These are phyloP conservation scores for Vishniacozyma victoriae DNA, from an alignment of 768 basidiomycete species.

Conservation along the genomic window DNA sequence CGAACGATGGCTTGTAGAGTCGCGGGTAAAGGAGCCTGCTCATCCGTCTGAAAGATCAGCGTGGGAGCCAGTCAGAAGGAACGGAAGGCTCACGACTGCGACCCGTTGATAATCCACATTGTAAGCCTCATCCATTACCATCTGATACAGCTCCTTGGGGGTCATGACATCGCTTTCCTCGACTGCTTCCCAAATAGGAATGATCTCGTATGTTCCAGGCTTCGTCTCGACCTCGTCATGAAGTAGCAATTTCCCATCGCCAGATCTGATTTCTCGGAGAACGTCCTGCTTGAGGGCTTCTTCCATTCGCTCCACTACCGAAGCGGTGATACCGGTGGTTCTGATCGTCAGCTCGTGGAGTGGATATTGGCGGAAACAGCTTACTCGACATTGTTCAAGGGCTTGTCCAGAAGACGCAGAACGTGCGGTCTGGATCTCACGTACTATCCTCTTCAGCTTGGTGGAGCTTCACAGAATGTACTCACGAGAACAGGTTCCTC, in stretches of 20 bases:
- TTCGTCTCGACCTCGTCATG: slow-evolving; percentile 95
- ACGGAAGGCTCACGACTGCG: slow-evolving; percentile 62
- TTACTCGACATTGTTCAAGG: slow-evolving; percentile 91
- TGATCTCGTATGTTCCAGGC: slow-evolving; percentile 80
- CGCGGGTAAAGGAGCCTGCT: slow-evolving; percentile 88
- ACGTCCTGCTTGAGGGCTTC: slow-evolving; percentile 79
- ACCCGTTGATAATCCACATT: slow-evolving; percentile 83
- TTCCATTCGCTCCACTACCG: slow-evolving; percentile 88
- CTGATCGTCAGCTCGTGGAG: slow-evolving; percentile 49
- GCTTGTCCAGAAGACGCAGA: slow-evolving; percentile 75
- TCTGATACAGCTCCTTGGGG: slow-evolving; percentile 46
- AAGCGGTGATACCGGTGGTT: slow-evolving; percentile 87
- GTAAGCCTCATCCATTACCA: slow-evolving; percentile 34
- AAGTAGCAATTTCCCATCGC: slow-evolving; percentile 70
- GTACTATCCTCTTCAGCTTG: slow-evolving; percentile 20
- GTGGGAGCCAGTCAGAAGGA: background rate
- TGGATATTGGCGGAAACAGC: slow-evolving; percentile 26
- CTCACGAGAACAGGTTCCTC: slow-evolving; percentile 83
- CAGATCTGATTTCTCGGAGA: slow-evolving; percentile 66
- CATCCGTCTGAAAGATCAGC: slow-evolving; percentile 65
- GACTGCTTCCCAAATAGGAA: slow-evolving; percentile 91
- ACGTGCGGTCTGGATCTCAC: slow-evolving; percentile 66
- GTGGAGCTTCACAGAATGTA: background rate
- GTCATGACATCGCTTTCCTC: slow-evolving; percentile 48
- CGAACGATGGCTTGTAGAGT: slow-evolving; percentile 73